Evolutionary conservation across 164 flowering plant genomes (phyloP), one percentile per base, ranked within the genome.

Genomic region (Dillenia suffruticosa): DNA sequence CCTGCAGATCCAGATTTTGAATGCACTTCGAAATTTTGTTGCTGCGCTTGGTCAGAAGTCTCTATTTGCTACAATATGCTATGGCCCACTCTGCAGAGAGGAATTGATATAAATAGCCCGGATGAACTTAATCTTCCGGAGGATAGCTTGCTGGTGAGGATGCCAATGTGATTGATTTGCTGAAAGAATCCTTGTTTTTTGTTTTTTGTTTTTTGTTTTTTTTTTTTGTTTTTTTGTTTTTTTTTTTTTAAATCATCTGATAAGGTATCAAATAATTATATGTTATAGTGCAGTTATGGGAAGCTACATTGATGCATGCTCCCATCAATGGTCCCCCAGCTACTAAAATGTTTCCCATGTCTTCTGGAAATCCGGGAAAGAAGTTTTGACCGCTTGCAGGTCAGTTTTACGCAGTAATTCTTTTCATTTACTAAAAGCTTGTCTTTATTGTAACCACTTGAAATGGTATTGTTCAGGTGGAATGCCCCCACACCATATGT

Each of bases 321-420:
- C 89, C 89, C 96, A 19, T 76, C 88, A 16, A 76, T 91, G 88
- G 88, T 78, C 62, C 90, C 97, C 61, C 92, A 82, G 61, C 77
- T 94, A 51, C 69, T 88, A 56, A 76, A 78, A 50, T 80, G 59
- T 63, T 94, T 94, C 69, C 86, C 92, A 0, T 77, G 76, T 74
- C 79, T 94, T 2, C 78, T 87, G 63, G 89, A 76, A 56, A 82
- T 94, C 68, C 68, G 85, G 72, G 92, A 91, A 66, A 84, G 84
- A 77, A 89, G 80, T 66, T 94, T 89, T 75, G 97, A 89, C 66
- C 91, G 89, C 61, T 77, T 93, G 75, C 84, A 91, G 92, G 98
- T 90, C 59, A 59, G 77, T 16, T 48, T 51, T 50, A 26, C 52
- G 3, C 40, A 26, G 40, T 26, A 26, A 26, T 26, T 26, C 40